A percentile compares a stretch with the other conserved stretches of the same genome.
Conservation (phyloP, 495 filamentous ascomycete species). For the Paragyromitra xinjiangensis region DNA sequence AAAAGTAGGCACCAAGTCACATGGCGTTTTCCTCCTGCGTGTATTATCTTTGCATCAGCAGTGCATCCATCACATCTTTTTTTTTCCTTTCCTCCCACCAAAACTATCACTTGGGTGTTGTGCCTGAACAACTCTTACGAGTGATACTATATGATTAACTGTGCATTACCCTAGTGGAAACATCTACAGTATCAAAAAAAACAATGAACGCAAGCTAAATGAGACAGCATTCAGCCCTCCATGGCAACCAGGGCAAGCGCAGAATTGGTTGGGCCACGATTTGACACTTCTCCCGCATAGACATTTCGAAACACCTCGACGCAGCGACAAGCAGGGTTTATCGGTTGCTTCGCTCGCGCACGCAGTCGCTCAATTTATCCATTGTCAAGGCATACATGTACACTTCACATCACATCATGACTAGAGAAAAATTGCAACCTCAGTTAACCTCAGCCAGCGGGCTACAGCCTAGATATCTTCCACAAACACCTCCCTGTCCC, state of each 20-base stretch:
- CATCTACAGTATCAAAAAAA: neutral
- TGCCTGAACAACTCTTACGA: neutral
- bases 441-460: neutral
- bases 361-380: neutral
- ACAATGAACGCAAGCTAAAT: neutral
- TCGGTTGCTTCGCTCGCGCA: neutral
- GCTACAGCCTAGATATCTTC: constrained; percentile 2
- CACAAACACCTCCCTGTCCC: neutral
- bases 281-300: constrained; percentile 8
- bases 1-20: constrained; percentile 1
- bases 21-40: constrained; percentile 3
- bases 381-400: neutral
- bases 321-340: constrained; percentile 6
- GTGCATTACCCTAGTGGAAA: neutral
- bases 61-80: neutral
- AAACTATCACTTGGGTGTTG: neutral
- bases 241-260: neutral
- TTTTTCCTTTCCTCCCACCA: neutral
- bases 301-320: constrained; percentile 13
- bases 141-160: constrained; percentile 1
- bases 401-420: constrained; percentile 5
- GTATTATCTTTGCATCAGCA: neutral
- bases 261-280: constrained; percentile 6
- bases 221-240: neutral
- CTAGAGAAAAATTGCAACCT: neutral